Evolutionary conservation across 371 early-diverging fungal genomes (phyloP).

Genomic region (Conidiobolus incongruus): DNA sequence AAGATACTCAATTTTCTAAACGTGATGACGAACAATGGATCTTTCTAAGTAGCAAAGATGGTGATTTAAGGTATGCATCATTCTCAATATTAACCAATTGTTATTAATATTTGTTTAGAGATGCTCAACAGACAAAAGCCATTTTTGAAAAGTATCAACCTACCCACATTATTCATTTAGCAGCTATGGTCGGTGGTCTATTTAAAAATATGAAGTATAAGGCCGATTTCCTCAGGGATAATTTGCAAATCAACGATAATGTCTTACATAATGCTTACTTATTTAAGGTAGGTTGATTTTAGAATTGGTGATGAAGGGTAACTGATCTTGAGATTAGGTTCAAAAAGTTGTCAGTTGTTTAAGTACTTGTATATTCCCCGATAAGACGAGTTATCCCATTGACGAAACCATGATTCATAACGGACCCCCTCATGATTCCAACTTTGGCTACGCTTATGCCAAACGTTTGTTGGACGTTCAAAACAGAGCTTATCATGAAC

Average conservation of each 20-base stretch:
- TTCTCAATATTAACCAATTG: neutral
- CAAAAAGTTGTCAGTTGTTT: constrained; percentile 71
- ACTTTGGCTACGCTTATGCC: constrained; percentile 74
- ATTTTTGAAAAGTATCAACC: constrained; percentile 58
- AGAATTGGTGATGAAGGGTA: neutral
- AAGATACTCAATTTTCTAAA: constrained; percentile 27
- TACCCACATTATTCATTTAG: constrained; percentile 65
- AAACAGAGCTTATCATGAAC: constrained; percentile 61
- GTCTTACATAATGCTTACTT: constrained; percentile 36
- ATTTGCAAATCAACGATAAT: constrained; percentile 66
- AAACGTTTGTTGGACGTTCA: constrained; percentile 76
- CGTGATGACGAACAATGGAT: constrained; percentile 49
- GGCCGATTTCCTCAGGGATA: constrained; percentile 53
- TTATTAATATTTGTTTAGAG: constrained; percentile 15
- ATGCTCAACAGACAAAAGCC: constrained; percentile 27
- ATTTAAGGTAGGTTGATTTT: constrained; percentile 21
- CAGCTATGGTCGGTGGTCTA: constrained; percentile 71
- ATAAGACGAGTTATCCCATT: constrained; percentile 68
- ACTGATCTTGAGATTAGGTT: constrained; percentile 15
- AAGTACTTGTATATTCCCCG: constrained; percentile 74
- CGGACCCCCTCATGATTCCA: constrained; percentile 67
- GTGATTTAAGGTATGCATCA: constrained; percentile 39
- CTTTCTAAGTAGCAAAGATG: constrained; percentile 55
- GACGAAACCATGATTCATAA: constrained; percentile 75
- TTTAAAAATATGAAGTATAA: constrained; percentile 72